Base-by-base conservation (phyloP, 352 stramenopile genomes). In the Thraustochytrium sp. region DNA sequence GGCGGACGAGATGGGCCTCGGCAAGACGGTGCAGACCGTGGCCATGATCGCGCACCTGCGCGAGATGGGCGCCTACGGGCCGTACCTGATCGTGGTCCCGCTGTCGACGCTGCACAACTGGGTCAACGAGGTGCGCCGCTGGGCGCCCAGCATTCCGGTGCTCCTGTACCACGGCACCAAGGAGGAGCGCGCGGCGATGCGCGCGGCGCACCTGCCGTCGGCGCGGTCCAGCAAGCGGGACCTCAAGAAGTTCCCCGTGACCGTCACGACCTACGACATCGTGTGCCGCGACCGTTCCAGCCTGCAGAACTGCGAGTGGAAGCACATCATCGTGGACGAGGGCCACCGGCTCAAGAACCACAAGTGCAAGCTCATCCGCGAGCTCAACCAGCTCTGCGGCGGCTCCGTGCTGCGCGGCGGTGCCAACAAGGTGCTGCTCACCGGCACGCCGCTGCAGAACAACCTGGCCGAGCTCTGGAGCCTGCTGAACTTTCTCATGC, bases 61-160 rank as follows among this genome's bases (percentile, higher is more conserved):
- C n/a, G 96, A 97, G 76, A 90, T 91, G 87, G 86, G 87, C 40
- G 97, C 98, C 3, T 92, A 96, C 84, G 96, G 96, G 2, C 96
- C 96, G 3, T 97, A 98, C 87, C 92, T 99, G n/a, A 95, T 99
- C 73, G 96, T 98, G 48, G 96, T 98, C 8, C 97, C 97, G 2
- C 96, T 99, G 65, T 98, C 96, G 3, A 99, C 97, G 31, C 91
- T 99, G 11, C 94, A 95, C 49, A 99, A 99, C 87, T 99, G 97
- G 97, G 96, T 98, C 90, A 90, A 90, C 59, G 97, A 99, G 87
- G 92, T 99, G 61, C 92, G 97, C 89, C 93, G 96, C 76, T 99
- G 96, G 96, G 93, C 96, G 55, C 97, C 97, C 1, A 91, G 87
- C 26, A 93, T 98, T 82, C 91, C 92, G 18, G 94, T 96, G 4